phyloP scores from a whole-genome alignment of 2,329 filamentous ascomycete genomes.

The Penicillium verrucosum region DNA sequence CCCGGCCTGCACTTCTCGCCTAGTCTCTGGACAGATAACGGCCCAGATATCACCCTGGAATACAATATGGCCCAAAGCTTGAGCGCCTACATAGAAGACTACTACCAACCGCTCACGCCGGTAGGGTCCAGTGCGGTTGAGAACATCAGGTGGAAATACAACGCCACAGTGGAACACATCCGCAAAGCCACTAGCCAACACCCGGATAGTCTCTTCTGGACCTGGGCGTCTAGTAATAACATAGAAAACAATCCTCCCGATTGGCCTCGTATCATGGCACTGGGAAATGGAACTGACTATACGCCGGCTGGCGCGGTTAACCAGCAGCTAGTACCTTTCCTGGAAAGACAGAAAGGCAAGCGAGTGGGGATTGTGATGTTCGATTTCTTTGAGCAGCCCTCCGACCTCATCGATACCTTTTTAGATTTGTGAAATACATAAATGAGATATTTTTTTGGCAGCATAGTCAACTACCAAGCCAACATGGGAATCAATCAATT shows the following conservation, averaged over 20 bases:
- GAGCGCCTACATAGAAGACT: conserved; percentile 51
- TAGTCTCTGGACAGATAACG: conserved; percentile 45
- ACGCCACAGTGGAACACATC: conserved; percentile 43
- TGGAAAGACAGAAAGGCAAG: conserved; percentile 41
- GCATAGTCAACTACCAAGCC: background rate
- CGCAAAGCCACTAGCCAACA: conserved; percentile 35
- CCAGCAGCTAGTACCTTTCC: conserved; percentile 38
- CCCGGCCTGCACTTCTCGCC: conserved; percentile 51
- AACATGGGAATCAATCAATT: background rate
- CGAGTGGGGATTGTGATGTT: conserved; percentile 53
- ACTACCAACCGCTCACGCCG: conserved; percentile 42
- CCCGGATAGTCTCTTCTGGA: conserved; percentile 47
- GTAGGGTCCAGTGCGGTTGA: conserved; percentile 30
- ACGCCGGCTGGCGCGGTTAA: conserved; percentile 48
- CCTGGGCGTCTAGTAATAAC: conserved; percentile 48
- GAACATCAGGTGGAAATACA: conserved; percentile 47
- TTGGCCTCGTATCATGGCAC: conserved; percentile 47
- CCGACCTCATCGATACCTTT: conserved; percentile 41
- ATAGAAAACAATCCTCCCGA: conserved; percentile 38
- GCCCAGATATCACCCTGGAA: conserved; percentile 38
- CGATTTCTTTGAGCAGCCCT: conserved; percentile 50
- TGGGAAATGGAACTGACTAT: conserved; percentile 40
- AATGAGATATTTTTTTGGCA: background rate
- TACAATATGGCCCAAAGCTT: conserved; percentile 40
- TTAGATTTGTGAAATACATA: conserved; percentile 23